Conservation (phyloP, 2,329 filamentous ascomycete genomes). For the Penicillium sp. region DNA sequence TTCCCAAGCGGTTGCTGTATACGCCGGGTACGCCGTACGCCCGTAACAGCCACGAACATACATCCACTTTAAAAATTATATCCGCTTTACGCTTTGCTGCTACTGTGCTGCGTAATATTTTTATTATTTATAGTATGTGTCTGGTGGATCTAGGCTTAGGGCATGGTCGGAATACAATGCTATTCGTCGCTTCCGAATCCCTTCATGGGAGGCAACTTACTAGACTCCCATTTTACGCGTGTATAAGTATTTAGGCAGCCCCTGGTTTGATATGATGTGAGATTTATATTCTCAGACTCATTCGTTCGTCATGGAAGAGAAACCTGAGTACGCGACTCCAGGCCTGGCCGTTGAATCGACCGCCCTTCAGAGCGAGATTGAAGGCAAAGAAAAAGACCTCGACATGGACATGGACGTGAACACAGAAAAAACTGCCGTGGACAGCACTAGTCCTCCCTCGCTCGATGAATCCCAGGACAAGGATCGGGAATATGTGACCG, state of each 20-base stretch:
- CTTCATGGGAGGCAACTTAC: too few relatives aligned
- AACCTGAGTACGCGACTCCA: not conserved
- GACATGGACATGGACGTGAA: too few relatives aligned
- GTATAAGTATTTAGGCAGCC: not conserved
- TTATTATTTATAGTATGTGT: too few relatives aligned
- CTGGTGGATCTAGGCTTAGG: not conserved
- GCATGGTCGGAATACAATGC: not conserved
- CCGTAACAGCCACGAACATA: not conserved
- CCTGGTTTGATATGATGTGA: not conserved
- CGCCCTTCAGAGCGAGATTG: not conserved
- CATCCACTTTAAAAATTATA: too few relatives aligned
- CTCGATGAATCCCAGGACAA: not conserved
- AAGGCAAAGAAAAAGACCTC: not conserved
- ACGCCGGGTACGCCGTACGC: not conserved
- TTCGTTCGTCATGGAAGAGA: not conserved
- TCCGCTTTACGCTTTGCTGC: too few relatives aligned
- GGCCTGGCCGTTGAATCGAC: not conserved
- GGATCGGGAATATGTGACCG: not conserved
- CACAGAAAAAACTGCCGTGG: not conserved
- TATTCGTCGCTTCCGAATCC: not conserved
- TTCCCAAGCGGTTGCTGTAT: not conserved
- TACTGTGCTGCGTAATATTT: too few relatives aligned
- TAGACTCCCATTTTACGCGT: too few relatives aligned
- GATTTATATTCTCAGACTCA: not conserved
- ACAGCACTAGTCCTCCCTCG: not conserved